A percentile compares a stretch with the other conserved stretches of the same genome.
These are phyloP conservation scores for Cucumis hystrix DNA, from an alignment of 306 rosid genomes.

Conservation along the genomic window DNA sequence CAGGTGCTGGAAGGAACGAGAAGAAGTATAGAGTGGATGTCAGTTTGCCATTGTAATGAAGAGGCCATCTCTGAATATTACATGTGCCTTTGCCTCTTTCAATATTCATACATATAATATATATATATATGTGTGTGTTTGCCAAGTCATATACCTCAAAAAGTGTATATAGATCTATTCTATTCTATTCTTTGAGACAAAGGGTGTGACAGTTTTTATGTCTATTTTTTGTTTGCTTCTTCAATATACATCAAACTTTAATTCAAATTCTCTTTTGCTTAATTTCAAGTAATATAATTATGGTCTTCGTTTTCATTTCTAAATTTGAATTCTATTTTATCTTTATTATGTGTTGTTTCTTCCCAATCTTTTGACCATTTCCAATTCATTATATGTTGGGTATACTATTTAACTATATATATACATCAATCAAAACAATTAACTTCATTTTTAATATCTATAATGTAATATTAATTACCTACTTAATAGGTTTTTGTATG, in stretches of 20 bases:
- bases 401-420: too few species aligned
- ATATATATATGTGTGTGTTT: too few species aligned
- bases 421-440: too few species aligned
- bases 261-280: too few species aligned
- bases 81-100: slow-evolving; percentile 6
- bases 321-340: neutral
- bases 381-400: too few species aligned
- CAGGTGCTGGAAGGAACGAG: neutral
- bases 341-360: neutral
- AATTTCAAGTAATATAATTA: too few species aligned
- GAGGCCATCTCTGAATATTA: neutral
- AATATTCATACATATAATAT: too few species aligned
- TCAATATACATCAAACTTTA: neutral
- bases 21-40: slow-evolving; percentile 1
- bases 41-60: neutral
- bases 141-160: neutral
- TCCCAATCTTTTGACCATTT: neutral
- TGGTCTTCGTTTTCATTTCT: too few species aligned
- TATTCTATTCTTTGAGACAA: neutral
- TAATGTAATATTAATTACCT: too few species aligned
- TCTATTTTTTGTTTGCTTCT: neutral
- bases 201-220: neutral
- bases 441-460: too few species aligned
- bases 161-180: neutral
- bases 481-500: too few species aligned